phyloP scores from a whole-genome alignment of 1,284 basidiomycete species.

The Cerioporus squamosus region DNA sequence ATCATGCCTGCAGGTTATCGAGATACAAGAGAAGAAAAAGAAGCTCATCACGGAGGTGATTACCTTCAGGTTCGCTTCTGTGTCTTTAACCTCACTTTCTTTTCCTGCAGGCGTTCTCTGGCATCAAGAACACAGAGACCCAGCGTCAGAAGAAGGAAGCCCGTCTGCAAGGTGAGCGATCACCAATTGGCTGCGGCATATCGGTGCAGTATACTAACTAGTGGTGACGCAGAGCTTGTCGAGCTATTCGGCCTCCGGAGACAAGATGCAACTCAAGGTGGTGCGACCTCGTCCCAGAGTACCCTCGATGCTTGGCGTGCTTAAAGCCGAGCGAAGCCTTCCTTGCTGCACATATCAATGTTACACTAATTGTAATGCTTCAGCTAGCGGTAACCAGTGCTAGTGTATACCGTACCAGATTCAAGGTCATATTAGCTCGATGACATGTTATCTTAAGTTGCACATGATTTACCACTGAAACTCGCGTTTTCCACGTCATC shows the following conservation, averaged over 20 bases:
- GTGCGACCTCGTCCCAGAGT: slow-evolving; percentile 14
- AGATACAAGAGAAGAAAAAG: slow-evolving; percentile 85
- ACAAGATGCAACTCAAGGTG: slow-evolving; percentile 1
- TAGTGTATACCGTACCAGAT: too few species aligned
- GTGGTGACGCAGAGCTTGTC: slow-evolving; percentile 21
- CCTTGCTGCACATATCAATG: too few species aligned
- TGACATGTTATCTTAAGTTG: too few species aligned
- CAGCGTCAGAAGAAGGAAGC: slow-evolving; percentile 75
- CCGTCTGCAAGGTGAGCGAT: slow-evolving; percentile 63
- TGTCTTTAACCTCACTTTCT: background rate
- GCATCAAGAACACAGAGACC: slow-evolving; percentile 72
- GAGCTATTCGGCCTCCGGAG: slow-evolving; percentile 25
- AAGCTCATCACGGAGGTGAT: slow-evolving; percentile 68
- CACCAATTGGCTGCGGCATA: too few species aligned
- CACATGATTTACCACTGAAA: too few species aligned
- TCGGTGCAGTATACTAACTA: background rate
- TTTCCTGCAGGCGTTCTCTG: slow-evolving; percentile 70
- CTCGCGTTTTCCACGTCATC: too few species aligned
- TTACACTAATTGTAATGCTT: too few species aligned
- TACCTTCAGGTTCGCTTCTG: background rate
- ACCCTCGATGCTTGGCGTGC: slow-evolving; percentile 26
- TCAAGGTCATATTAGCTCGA: too few species aligned
- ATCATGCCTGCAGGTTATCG: slow-evolving; percentile 56
- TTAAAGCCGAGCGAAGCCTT: background rate
- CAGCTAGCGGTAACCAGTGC: too few species aligned